Base-by-base conservation (phyloP, 2,329 filamentous ascomycete genomes). In the Penicillium paneum region DNA sequence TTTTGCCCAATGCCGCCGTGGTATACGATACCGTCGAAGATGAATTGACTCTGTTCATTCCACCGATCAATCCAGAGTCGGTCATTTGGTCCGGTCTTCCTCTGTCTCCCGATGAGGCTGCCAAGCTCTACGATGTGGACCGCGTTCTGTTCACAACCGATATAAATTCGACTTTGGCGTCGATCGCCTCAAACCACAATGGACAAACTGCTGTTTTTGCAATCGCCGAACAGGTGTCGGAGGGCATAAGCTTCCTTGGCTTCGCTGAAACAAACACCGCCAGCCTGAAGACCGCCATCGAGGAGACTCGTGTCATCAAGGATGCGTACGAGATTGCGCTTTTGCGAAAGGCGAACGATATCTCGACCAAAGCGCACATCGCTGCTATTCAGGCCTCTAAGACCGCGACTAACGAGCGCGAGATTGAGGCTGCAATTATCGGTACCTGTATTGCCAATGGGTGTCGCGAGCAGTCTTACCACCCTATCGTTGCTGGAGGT, bases 51-150 rank as follows among this genome's bases (percentile, higher is more conserved):
- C 84, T 99, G 45, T 99, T 92, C 77, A 93, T 99, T 65, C 93
- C 94, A 2, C 89, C 91, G 15, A 83, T 88, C 65, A 86, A 96
- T 64, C 83, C 90, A n/a, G 89, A 94, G 40, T 86, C 86, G 51
- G 91, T 97, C 55, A 90, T 97, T 68, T 99, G 93, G 93, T 89
- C 88, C 28, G 94, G 94, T 12, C 81, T 97, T 15, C 94, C 93
- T 0, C 78, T 95, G 57, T 89, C 86, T 34, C 76, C 82, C 32
- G 81, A 88, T 39, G 88, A 97, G 67, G 93, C 93, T 7, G 76
- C 88, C 57, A 75, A 83, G 44, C 81, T 83, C 60, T 97, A 90
- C 76, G 90, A 96, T 62, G 84, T 95, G 59, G 93, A 97, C 70
- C 79, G 84, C 34, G 90, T 93, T 59, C 81, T 83, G 54, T 85